Conservation (phyloP, 257 asterid genomes). For the Capsicum baccatum region DNA sequence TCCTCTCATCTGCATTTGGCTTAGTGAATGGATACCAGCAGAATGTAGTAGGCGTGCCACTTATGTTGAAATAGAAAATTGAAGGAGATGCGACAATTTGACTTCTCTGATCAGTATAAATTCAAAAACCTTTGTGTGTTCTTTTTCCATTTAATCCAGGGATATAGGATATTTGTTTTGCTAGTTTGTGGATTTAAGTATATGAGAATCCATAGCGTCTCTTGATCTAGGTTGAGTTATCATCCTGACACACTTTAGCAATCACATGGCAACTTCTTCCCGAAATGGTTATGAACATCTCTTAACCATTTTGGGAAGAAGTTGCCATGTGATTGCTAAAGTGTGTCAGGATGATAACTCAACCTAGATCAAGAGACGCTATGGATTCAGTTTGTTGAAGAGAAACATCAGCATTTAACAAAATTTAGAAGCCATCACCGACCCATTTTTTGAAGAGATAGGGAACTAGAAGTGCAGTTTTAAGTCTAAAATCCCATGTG, state of each 20-base stretch:
- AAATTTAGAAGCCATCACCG: slow-evolving; percentile 12
- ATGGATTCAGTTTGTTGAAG: neutral
- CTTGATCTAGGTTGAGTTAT: slow-evolving; percentile 25
- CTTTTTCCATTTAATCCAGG: neutral
- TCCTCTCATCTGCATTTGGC: slow-evolving; percentile 25
- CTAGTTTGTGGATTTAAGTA: slow-evolving; percentile 8
- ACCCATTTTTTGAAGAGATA: neutral
- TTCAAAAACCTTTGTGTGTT: slow-evolving; percentile 19
- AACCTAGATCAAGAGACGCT: too few species aligned
- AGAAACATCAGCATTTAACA: neutral
- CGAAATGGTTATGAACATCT: slow-evolving; percentile 13
- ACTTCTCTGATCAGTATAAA: slow-evolving; percentile 11
- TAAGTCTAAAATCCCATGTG: neutral
- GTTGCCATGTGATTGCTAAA: too few species aligned
- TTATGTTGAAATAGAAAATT: neutral
- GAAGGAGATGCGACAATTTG: slow-evolving; percentile 4
- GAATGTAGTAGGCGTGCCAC: slow-evolving; percentile 4
- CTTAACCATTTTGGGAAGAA: neutral
- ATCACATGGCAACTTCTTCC: slow-evolving; percentile 19
- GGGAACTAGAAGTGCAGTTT: neutral
- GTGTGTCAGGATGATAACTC: too few species aligned
- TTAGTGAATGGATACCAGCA: slow-evolving; percentile 4
- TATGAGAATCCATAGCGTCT: slow-evolving; percentile 16
- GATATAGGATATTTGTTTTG: neutral
- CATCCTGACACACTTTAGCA: neutral